phyloP scores from a whole-genome alignment of 345 rosid genomes.

The Citrus hindsii region DNA sequence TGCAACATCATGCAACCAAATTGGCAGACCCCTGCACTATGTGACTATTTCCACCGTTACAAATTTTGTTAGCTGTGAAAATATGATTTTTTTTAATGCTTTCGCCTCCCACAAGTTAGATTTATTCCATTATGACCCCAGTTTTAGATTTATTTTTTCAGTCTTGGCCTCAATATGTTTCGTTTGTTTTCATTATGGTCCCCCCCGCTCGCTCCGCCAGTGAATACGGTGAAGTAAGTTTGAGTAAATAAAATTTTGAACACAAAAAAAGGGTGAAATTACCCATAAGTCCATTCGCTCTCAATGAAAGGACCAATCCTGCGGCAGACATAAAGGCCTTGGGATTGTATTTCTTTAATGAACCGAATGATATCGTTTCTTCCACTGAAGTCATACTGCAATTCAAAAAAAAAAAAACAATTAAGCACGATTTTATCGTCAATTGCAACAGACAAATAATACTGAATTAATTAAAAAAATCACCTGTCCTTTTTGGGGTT shows the following conservation, averaged over 20 bases:
- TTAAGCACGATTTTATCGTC: not conserved
- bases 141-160: too few species aligned
- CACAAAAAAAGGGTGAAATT: not conserved
- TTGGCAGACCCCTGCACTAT: slow-evolving; percentile 46
- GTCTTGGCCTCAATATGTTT: too few species aligned
- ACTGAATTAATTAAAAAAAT: too few species aligned
- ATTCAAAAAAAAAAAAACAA: not conserved
- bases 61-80: not conserved
- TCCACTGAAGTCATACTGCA: slow-evolving; percentile 56
- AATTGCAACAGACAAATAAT: not conserved
- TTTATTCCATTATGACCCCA: too few species aligned
- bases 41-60: not conserved
- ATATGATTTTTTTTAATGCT: too few species aligned
- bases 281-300: slow-evolving; percentile 77
- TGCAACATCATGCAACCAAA: slow-evolving; percentile 55
- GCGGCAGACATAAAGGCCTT: slow-evolving; percentile 49
- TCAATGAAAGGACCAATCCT: slow-evolving; percentile 63
- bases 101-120: too few species aligned
- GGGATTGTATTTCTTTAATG: slow-evolving; percentile 35
- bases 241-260: too few species aligned
- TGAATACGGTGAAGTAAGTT: too few species aligned
- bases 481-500: slow-evolving; percentile 51
- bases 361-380: slow-evolving; percentile 42
- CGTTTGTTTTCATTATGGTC: too few species aligned
- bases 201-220: too few species aligned